Percentiles rank a stretch among this genome's conserved stretches.
phyloP scores from a whole-genome alignment of 805 yeast genomes.

The Metschnikowia chrysomelidarum region DNA sequence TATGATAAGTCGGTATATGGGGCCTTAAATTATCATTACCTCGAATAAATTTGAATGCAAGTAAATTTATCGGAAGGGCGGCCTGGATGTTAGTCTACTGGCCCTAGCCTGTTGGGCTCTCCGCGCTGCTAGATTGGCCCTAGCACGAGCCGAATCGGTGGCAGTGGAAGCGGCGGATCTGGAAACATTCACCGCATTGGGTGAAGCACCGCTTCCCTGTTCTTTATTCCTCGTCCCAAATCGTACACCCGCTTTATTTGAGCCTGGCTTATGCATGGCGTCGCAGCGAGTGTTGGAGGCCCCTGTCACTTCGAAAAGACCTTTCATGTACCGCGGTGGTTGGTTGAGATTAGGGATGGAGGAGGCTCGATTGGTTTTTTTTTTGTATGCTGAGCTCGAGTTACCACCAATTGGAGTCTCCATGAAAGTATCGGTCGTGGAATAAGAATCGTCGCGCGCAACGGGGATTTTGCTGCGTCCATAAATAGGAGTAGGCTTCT shows the following conservation, averaged over 20 bases:
- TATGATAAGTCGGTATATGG: no score
- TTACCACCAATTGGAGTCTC: constrained; percentile 21
- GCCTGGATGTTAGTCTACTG: constrained; percentile 13
- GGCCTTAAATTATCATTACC: no score
- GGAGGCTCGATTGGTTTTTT: constrained; percentile 5
- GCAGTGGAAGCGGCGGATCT: neutral
- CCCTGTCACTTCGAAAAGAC: constrained; percentile 28
- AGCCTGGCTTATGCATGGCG: constrained; percentile 2
- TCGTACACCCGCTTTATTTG: constrained; percentile 1
- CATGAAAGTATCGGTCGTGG: constrained; percentile 29
- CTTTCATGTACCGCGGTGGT: constrained; percentile 43
- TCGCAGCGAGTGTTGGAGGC: constrained; percentile 9
- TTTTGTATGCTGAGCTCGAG: no score
- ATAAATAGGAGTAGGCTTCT: constrained; percentile 1
- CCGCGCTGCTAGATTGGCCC: constrained; percentile 13
- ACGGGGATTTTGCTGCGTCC: constrained; percentile 10
- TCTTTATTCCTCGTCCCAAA: neutral
- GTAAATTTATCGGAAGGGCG: constrained; percentile 14
- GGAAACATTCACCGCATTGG: neutral
- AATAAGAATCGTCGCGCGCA: constrained; percentile 26
- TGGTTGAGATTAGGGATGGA: constrained; percentile 41
- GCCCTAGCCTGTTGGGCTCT: constrained; percentile 16
- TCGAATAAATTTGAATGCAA: no score
- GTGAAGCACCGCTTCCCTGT: neutral
- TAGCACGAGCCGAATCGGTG: constrained; percentile 1